Evolutionary conservation across 1,284 basidiomycete genomes (phyloP).

Genomic region (Marasmius fiardii): DNA sequence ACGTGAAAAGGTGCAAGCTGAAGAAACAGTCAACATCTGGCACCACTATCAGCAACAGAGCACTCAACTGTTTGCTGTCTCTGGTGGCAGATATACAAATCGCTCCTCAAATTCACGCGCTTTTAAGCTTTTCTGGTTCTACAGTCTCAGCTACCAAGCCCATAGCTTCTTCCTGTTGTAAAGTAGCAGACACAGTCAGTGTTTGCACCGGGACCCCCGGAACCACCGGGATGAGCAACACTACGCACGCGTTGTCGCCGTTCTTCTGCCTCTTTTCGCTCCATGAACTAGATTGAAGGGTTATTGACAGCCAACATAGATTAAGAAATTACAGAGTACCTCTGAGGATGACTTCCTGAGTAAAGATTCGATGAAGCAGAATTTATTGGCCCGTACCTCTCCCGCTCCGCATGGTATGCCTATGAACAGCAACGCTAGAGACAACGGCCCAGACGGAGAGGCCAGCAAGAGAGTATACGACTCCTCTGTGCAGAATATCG

Average conservation of each 20-base stretch:
- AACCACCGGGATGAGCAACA: not conserved
- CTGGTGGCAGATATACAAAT: no score
- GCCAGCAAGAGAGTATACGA: conserved; percentile 21
- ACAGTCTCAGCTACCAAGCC: not conserved
- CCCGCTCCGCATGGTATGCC: conserved; percentile 17
- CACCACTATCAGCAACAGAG: no score
- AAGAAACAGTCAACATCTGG: no score
- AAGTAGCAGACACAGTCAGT: not conserved
- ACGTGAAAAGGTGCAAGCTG: no score
- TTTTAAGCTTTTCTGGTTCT: not conserved
- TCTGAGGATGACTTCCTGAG: not conserved
- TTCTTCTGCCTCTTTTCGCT: conserved; percentile 12
- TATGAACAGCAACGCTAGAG: conserved; percentile 17
- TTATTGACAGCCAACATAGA: not conserved
- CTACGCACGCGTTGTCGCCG: conserved; percentile 8
- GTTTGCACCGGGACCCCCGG: not conserved
- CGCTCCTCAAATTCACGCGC: no score
- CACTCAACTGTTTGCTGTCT: no score
- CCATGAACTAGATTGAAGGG: conserved; percentile 6
- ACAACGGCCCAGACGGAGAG: conserved; percentile 18
- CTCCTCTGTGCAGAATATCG: conserved; percentile 19
- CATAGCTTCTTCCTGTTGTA: not conserved
- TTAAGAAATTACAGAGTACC: not conserved
- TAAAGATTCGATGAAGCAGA: not conserved
- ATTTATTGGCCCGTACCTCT: conserved; percentile 14